Percentiles rank a stretch among this genome's conserved stretches.
Conservation (phyloP, 495 filamentous ascomycete species). For the Penicillium pancosmium region DNA sequence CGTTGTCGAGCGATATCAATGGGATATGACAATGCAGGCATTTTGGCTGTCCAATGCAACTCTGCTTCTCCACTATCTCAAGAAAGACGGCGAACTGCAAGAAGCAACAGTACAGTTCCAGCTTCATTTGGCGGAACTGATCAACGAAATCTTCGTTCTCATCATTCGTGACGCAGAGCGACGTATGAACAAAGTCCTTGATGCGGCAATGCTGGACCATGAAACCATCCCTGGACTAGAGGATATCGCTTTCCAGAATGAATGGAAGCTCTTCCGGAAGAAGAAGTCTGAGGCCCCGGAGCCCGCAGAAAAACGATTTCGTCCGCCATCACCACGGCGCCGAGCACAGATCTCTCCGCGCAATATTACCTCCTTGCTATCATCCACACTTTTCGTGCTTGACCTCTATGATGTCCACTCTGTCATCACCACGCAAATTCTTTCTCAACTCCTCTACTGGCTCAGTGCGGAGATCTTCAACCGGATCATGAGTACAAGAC, state of each 20-base stretch:
- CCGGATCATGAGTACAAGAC: slow-evolving; percentile 91
- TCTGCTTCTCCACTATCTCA: slow-evolving; percentile 90
- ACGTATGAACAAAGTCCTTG: slow-evolving; percentile 93
- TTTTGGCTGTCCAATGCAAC: slow-evolving; percentile 99
- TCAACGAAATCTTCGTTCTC: slow-evolving; percentile 99
- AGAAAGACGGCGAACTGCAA: slow-evolving; percentile 85
- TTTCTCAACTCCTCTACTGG: slow-evolving; percentile 96
- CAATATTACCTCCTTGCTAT: slow-evolving; percentile 95
- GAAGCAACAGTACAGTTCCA: slow-evolving; percentile 88
- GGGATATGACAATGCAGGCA: slow-evolving; percentile 99
- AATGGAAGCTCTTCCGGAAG: slow-evolving; percentile 98
- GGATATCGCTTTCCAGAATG: slow-evolving; percentile 93
- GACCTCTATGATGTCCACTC: slow-evolving; percentile 99
- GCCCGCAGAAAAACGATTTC: slow-evolving; percentile 86
- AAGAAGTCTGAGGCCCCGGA: slow-evolving; percentile 79
- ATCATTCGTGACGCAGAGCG: slow-evolving; percentile 98
- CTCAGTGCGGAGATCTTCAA: slow-evolving; percentile 97
- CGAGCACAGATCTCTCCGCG: slow-evolving; percentile 88
- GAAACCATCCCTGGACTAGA: slow-evolving; percentile 98
- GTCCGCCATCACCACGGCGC: slow-evolving; percentile 93
- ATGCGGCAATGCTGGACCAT: slow-evolving; percentile 92
- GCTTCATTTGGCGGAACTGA: slow-evolving; percentile 87
- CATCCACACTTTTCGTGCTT: slow-evolving; percentile 94
- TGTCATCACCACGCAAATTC: slow-evolving; percentile 88
- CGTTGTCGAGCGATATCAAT: slow-evolving; percentile 90